Percentiles rank a stretch among this genome's conserved stretches.
Evolutionary conservation across 345 rosid genomes (phyloP).

Genomic region (Brassica juncea): DNA sequence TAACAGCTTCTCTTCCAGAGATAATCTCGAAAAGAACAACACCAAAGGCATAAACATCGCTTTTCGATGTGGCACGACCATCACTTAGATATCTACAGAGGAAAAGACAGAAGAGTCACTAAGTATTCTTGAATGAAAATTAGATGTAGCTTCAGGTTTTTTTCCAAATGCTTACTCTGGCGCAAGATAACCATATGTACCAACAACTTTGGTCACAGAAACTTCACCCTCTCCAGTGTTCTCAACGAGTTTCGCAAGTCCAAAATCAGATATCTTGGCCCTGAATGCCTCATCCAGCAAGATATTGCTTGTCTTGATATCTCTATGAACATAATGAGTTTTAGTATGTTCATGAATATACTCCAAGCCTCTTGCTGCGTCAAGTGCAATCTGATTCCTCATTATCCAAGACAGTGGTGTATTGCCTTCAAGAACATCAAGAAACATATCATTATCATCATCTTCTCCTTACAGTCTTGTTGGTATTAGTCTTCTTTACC

Average conservation of each 20-base stretch:
- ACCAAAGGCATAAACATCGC: constrained; percentile 96
- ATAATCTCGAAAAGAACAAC: constrained; percentile 84
- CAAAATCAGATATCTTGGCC: constrained; percentile 98
- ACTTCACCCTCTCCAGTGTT: constrained; percentile 79
- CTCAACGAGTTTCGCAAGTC: constrained; percentile 88
- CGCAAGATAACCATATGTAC: constrained; percentile 91
- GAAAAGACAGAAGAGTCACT: constrained; percentile 15
- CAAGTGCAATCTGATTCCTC: constrained; percentile 89
- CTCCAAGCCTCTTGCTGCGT: constrained; percentile 90
- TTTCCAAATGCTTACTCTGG: constrained; percentile 69
- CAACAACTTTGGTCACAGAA: constrained; percentile 82
- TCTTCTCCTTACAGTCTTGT: neutral
- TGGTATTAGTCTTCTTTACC: constrained; percentile 47
- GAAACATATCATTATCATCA: neutral
- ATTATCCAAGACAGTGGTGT: constrained; percentile 75
- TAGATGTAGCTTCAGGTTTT: constrained; percentile 5
- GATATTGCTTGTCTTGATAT: constrained; percentile 93
- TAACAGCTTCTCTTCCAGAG: constrained; percentile 86
- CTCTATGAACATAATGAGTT: constrained; percentile 92
- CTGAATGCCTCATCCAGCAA: constrained; percentile 79
- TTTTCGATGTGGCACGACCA: constrained; percentile 83
- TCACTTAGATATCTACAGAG: constrained; percentile 73
- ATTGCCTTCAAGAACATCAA: constrained; percentile 58
- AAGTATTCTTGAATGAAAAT: neutral
- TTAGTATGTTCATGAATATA: constrained; percentile 96